A percentile compares a stretch with the other conserved stretches of the same genome.
Conservation (phyloP, 2,329 filamentous ascomycete genomes). For the Ascochyta lentis region DNA sequence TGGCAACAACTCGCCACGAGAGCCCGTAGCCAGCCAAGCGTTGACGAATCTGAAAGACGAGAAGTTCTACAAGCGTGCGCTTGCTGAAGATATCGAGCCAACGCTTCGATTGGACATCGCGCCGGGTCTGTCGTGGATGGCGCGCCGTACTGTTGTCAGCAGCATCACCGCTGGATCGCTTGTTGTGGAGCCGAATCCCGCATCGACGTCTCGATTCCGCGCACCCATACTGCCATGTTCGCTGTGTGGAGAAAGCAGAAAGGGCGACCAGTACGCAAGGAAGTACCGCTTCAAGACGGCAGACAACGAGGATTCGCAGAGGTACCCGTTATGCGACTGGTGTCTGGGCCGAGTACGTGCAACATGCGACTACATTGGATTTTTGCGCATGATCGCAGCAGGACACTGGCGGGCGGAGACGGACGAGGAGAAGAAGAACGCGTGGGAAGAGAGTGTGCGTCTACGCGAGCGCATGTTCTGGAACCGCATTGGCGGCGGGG, state of each 20-base stretch:
- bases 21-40: constrained; percentile 28
- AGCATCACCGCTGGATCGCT: constrained; percentile 85
- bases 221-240: constrained; percentile 74
- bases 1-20: constrained; percentile 47
- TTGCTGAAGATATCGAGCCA: constrained; percentile 92
- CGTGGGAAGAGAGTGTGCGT: constrained; percentile 93
- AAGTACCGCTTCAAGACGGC: constrained; percentile 88
- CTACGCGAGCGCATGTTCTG: constrained; percentile 97
- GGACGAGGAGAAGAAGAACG: constrained; percentile 81
- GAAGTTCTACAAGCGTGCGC: constrained; percentile 88
- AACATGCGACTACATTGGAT: constrained; percentile 91
- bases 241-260: constrained; percentile 84
- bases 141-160: constrained; percentile 80
- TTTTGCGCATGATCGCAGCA: constrained; percentile 88
- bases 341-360: constrained; percentile 84
- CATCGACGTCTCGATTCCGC: constrained; percentile 58
- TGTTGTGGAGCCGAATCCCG: constrained; percentile 78
- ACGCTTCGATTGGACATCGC: constrained; percentile 88
- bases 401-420: constrained; percentile 88
- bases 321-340: constrained; percentile 88
- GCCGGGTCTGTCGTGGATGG: constrained; percentile 91
- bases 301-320: constrained; percentile 83
- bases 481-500: constrained; percentile 89
- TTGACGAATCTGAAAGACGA: constrained; percentile 80
- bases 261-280: constrained; percentile 73